Conservation (phyloP, 176 grass and related monocot species). For the Bonia amplexicaulis region DNA sequence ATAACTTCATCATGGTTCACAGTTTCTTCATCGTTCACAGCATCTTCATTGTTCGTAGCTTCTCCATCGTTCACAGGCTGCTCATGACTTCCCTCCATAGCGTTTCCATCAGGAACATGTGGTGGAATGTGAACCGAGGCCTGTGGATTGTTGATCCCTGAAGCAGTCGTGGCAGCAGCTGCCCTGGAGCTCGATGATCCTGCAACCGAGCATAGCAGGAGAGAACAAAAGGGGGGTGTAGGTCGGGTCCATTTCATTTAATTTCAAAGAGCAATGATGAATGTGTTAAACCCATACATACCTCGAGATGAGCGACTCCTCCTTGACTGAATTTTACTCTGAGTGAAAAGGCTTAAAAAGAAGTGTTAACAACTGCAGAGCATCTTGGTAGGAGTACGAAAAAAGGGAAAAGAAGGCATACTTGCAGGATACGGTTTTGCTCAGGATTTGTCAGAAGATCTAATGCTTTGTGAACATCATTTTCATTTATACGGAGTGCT, state of each 20-base stretch:
- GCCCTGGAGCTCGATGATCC: constrained; percentile 22
- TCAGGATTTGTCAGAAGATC: constrained; percentile 95
- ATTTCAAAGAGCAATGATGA: background rate
- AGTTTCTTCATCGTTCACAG: background rate
- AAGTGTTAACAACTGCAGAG: constrained; percentile 24
- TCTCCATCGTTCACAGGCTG: constrained; percentile 3
- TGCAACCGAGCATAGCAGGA: background rate
- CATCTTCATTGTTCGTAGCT: background rate
- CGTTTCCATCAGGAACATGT: constrained; percentile 20
- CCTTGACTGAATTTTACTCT: constrained; percentile 67
- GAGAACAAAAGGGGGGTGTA: background rate
- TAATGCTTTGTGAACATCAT: constrained; percentile 74
- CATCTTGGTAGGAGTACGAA: background rate
- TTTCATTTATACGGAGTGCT: constrained; percentile 82
- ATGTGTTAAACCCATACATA: constrained; percentile 3
- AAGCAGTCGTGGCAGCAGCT: constrained; percentile 21
- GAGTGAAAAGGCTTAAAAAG: background rate
- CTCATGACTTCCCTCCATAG: background rate
- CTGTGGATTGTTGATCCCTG: constrained; percentile 13
- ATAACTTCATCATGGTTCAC: background rate
- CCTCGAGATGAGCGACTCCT: constrained; percentile 25
- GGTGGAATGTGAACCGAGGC: constrained; percentile 3
- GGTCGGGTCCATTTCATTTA: constrained; percentile 11
- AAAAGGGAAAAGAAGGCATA: constrained; percentile 20
- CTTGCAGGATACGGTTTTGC: constrained; percentile 70